These are phyloP conservation scores for Lathyrus aphaca DNA, from an alignment of 306 rosid genomes.

Conservation along the genomic window DNA sequence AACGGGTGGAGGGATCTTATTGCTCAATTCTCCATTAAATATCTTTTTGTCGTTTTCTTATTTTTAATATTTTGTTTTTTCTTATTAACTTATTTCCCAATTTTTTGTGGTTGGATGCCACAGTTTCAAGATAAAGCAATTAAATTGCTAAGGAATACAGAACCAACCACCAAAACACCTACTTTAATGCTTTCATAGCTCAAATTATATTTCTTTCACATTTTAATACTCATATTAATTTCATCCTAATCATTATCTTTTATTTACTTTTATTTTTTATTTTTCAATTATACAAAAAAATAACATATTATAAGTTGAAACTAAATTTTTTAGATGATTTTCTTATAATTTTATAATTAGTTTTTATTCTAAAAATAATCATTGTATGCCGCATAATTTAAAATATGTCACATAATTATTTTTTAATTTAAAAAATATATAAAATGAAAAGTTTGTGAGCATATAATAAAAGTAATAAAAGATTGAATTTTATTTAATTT, in stretches of 20 bases:
- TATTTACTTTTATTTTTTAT: background rate
- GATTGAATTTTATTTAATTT: too few relatives aligned
- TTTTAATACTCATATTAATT: slow-evolving; percentile 13
- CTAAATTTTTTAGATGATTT: too few relatives aligned
- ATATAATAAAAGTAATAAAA: too few relatives aligned
- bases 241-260: slow-evolving; percentile 21
- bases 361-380: too few relatives aligned
- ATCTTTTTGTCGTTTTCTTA: slow-evolving; percentile 92
- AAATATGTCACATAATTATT: too few relatives aligned
- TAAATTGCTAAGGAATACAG: slow-evolving; percentile 63
- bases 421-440: too few relatives aligned
- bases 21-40: slow-evolving; percentile 74
- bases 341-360: too few relatives aligned
- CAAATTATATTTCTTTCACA: slow-evolving; percentile 28
- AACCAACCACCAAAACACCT: slow-evolving; percentile 81
- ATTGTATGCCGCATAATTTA: too few relatives aligned
- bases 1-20: slow-evolving; percentile 65
- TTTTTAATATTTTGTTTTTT: slow-evolving; percentile 31
- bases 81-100: slow-evolving; percentile 42
- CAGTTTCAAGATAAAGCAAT: slow-evolving; percentile 87
- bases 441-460: too few relatives aligned
- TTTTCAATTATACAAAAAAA: too few relatives aligned
- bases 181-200: slow-evolving; percentile 63
- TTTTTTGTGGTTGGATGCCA: slow-evolving; percentile 89
- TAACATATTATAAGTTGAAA: too few relatives aligned